A percentile compares a stretch with the other conserved stretches of the same genome.
Evolutionary conservation across 2,329 filamentous ascomycete genomes (phyloP).

Genomic region (Penicillium sp.): DNA sequence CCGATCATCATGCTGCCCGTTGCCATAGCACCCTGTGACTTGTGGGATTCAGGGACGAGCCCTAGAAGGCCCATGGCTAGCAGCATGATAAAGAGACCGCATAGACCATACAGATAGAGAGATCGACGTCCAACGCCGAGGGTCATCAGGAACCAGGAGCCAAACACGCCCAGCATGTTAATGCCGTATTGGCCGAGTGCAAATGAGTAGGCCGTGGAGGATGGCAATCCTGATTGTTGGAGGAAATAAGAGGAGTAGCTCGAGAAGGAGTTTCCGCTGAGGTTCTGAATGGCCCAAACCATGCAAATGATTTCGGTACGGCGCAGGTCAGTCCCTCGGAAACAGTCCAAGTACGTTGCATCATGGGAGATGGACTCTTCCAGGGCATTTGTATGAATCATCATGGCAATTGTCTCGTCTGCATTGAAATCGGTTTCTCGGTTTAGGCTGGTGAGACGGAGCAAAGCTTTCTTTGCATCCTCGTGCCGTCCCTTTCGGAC

Average conservation of each 20-base stretch:
- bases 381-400: slow-evolving; percentile 82
- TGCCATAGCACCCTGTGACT: slow-evolving; percentile 66
- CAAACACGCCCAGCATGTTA: slow-evolving; percentile 78
- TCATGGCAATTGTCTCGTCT: slow-evolving; percentile 86
- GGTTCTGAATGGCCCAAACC: slow-evolving; percentile 66
- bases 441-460: slow-evolving; percentile 48
- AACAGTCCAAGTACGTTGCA: slow-evolving; percentile 78
- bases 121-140: slow-evolving; percentile 72
- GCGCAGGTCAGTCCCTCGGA: slow-evolving; percentile 74
- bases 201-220: slow-evolving; percentile 44
- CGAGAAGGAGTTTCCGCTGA: slow-evolving; percentile 65
- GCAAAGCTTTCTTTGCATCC: slow-evolving; percentile 46
- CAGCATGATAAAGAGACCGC: slow-evolving; percentile 73
- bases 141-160: slow-evolving; percentile 79
- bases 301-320: slow-evolving; percentile 73
- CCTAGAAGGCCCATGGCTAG: slow-evolving; percentile 83
- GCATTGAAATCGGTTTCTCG: slow-evolving; percentile 71
- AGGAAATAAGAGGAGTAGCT: slow-evolving; percentile 65
- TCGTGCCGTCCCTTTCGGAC: slow-evolving; percentile 49
- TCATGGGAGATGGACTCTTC: slow-evolving; percentile 75
- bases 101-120: slow-evolving; percentile 75
- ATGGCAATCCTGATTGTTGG: slow-evolving; percentile 56
- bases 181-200: slow-evolving; percentile 62
- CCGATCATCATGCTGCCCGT: slow-evolving; percentile 83
- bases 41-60: slow-evolving; percentile 64